These are phyloP conservation scores for Globisporangium paroecandrum DNA, from an alignment of 352 stramenopile genomes.

Conservation along the genomic window DNA sequence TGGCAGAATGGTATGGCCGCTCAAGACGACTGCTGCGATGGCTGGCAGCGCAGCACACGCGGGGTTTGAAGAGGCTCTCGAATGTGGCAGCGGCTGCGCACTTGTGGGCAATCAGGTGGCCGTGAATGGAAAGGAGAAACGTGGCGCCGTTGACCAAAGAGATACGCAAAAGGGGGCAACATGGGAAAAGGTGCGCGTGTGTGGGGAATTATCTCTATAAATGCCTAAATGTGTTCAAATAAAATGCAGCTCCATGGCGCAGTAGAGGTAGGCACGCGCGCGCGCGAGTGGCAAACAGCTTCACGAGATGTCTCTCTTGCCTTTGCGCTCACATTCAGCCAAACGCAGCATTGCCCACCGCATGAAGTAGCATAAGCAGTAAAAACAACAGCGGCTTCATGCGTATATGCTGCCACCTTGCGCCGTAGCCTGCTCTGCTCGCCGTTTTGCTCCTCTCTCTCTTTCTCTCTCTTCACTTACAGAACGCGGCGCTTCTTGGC, in stretches of 20 bases:
- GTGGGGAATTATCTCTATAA: constrained; percentile 1
- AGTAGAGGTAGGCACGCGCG: background rate
- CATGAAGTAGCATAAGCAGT: background rate
- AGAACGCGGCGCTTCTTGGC: constrained; percentile 95
- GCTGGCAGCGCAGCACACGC: background rate
- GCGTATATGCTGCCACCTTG: background rate
- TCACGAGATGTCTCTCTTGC: no score
- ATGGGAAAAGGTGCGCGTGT: background rate
- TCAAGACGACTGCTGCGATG: background rate
- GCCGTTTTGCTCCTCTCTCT: background rate
- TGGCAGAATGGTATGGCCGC: no score
- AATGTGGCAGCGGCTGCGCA: background rate
- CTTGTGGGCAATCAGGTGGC: background rate
- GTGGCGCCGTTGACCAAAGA: background rate
- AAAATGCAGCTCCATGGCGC: constrained; percentile 1
- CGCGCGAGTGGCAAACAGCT: no score
- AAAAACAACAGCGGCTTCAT: background rate
- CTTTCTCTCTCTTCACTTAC: constrained; percentile 25
- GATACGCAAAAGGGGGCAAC: background rate
- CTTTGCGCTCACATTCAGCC: background rate
- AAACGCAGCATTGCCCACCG: background rate
- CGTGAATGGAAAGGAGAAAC: background rate
- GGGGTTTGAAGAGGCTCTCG: background rate
- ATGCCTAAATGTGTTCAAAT: constrained; percentile 4
- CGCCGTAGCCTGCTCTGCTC: background rate